A percentile compares a stretch with the other conserved stretches of the same genome.
These are phyloP conservation scores for Pseudogymnoascus sp. DNA, from an alignment of 2,329 filamentous ascomycete genomes.

Conservation along the genomic window DNA sequence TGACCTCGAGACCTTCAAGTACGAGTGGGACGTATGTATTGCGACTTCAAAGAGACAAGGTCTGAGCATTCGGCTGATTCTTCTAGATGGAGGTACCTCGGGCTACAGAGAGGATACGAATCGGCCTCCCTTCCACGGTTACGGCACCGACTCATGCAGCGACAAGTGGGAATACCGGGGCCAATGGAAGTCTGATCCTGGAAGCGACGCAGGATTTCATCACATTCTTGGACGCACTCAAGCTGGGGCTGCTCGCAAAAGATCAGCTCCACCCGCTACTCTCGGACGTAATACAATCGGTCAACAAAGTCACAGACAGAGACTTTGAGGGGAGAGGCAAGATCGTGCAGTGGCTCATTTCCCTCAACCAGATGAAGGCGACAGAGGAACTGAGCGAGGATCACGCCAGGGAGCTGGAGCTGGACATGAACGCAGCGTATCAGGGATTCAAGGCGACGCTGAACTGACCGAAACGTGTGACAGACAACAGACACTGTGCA, in stretches of 20 bases:
- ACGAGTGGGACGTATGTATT: constrained; percentile 73
- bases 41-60: background rate
- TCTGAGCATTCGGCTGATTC: constrained; percentile 9
- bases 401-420: constrained; percentile 78
- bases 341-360: constrained; percentile 97
- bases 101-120: constrained; percentile 83
- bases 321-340: constrained; percentile 95
- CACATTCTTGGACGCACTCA: constrained; percentile 90
- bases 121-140: constrained; percentile 82
- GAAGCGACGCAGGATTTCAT: constrained; percentile 98
- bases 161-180: constrained; percentile 33
- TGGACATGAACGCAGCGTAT: constrained; percentile 92
- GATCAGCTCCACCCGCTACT: constrained; percentile 93
- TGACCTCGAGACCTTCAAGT: constrained; percentile 84
- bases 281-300: constrained; percentile 91
- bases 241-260: constrained; percentile 85
- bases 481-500: background rate
- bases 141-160: constrained; percentile 42
- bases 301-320: constrained; percentile 91
- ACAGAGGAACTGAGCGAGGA: constrained; percentile 83
- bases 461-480: constrained; percentile 17
- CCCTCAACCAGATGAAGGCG: constrained; percentile 94
- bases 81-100: constrained; percentile 82
- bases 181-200: constrained; percentile 61
- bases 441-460: constrained; percentile 68